These are phyloP conservation scores for Scutellaria barbata DNA, from an alignment of 257 asterid genomes.

Conservation along the genomic window DNA sequence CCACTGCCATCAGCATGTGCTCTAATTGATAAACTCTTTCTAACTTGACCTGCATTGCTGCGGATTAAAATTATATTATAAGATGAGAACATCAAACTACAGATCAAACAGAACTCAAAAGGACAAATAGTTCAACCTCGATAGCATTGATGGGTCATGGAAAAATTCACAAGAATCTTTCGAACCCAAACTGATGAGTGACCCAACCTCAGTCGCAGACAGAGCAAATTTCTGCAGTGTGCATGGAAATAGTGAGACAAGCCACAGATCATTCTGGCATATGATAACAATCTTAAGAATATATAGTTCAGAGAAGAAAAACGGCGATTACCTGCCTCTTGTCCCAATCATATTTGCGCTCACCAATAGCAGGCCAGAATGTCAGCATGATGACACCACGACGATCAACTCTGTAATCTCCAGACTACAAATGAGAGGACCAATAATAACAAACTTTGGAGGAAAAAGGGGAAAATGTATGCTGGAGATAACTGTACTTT, in stretches of 20 bases:
- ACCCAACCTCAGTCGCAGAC: slow-evolving; percentile 90
- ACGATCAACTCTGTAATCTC: slow-evolving; percentile 69
- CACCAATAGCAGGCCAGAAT: slow-evolving; percentile 83
- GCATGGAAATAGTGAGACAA: slow-evolving; percentile 15
- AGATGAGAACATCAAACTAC: slow-evolving; percentile 1
- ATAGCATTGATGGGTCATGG: slow-evolving; percentile 87
- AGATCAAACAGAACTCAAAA: neutral
- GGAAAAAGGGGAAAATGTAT: neutral
- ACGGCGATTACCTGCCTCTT: slow-evolving; percentile 68
- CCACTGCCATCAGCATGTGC: slow-evolving; percentile 81
- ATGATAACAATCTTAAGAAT: neutral
- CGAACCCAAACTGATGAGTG: slow-evolving; percentile 78
- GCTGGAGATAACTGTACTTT: slow-evolving; percentile 7
- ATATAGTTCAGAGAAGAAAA: too few relatives aligned
- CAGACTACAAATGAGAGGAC: slow-evolving; percentile 52
- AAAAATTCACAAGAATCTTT: slow-evolving; percentile 84
- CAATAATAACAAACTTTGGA: slow-evolving; percentile 7
- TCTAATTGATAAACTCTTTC: slow-evolving; percentile 82
- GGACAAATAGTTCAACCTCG: slow-evolving; percentile 56
- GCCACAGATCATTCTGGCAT: slow-evolving; percentile 6
- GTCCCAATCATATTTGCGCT: slow-evolving; percentile 90
- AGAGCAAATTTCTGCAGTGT: slow-evolving; percentile 72
- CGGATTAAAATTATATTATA: slow-evolving; percentile 22
- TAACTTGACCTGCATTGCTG: slow-evolving; percentile 94
- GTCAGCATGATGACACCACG: slow-evolving; percentile 75